Base-by-base conservation (phyloP, 176 grass and related monocot species). In the Microstegium vimineum region DNA sequence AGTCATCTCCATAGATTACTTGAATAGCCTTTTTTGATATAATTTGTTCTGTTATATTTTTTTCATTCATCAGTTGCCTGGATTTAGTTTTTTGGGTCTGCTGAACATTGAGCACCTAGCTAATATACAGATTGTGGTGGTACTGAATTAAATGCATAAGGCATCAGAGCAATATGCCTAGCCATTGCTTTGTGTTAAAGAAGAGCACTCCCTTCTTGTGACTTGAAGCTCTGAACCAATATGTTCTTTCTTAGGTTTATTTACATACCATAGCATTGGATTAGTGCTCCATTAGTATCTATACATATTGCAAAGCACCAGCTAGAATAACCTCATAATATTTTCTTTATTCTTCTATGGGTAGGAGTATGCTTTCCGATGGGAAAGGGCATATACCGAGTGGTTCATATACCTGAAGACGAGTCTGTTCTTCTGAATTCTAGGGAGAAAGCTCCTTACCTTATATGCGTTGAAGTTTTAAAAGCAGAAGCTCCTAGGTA, bases 391-490 rank as follows among this genome's bases (percentile, higher is more conserved):
- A 91, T 93, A 84, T 95, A 91, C 82, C 76, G 93, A 82, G 93
- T 99, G 57, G 86, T 99, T 87, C 90, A 95, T 85, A 92, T 99
- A 91, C 96, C 93, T 74, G 89, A 95, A 85, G 96, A 99, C 35
- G 96, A 99, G 46, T 84, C 85, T 75, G 89, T 99, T 87, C 96
- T 99, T 86, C 81, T 99, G 15, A 99, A 99, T 74, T 99, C 96
- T 45, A 95, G 96, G 81, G 96, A 99, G 73, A 99, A 99, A 63
- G 96, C 96, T 84, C 96, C 96, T 76, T 99, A 92, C 91, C 96
- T 99, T 79, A 95, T 99, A 86, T 99, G 96, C 12, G 91, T 95
- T 78, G 96, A 99, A 88, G 96, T 99, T 87, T 85, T 99, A 61
- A 99, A 99, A 95, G 93, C 84, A 87, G 96, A 99, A 84, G 43